A percentile compares a stretch with the other conserved stretches of the same genome.
These are phyloP conservation scores for Talinum fruticosum DNA, from an alignment of 148 eudicot genomes.

Conservation along the genomic window DNA sequence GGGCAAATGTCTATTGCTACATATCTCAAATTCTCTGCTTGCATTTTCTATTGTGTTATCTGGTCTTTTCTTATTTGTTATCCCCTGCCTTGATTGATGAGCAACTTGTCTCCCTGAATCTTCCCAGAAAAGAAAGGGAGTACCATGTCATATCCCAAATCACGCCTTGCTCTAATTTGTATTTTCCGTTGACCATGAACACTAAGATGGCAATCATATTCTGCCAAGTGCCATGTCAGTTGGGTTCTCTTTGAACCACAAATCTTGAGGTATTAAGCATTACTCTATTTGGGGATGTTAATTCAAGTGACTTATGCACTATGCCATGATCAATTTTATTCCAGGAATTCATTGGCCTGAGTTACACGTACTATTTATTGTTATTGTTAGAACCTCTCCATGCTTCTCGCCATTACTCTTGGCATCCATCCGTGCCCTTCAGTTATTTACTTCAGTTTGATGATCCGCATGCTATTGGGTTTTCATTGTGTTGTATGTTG, in stretches of 20 bases:
- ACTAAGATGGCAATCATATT: no score
- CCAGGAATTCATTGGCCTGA: no score
- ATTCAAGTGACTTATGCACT: no score
- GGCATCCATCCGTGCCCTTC: neutral
- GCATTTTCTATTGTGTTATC: neutral
- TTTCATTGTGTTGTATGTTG: neutral
- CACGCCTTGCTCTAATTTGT: no score
- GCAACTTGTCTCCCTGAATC: neutral
- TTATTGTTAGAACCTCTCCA: no score
- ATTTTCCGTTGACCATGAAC: no score
- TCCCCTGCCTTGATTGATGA: neutral
- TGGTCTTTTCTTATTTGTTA: neutral
- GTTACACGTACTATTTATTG: no score
- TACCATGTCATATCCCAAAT: neutral
- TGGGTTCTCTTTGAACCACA: no score
- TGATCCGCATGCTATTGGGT: neutral
- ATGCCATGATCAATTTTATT: no score
- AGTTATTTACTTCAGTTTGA: neutral
- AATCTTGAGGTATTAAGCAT: no score
- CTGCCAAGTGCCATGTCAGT: no score
- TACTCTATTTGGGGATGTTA: no score
- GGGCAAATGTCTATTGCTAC: slow-evolving; percentile 17
- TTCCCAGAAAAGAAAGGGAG: neutral
- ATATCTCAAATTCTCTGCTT: slow-evolving; percentile 6
- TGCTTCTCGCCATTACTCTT: neutral